phyloP scores from a whole-genome alignment of 305 asterid genomes.

The Withania somnifera region DNA sequence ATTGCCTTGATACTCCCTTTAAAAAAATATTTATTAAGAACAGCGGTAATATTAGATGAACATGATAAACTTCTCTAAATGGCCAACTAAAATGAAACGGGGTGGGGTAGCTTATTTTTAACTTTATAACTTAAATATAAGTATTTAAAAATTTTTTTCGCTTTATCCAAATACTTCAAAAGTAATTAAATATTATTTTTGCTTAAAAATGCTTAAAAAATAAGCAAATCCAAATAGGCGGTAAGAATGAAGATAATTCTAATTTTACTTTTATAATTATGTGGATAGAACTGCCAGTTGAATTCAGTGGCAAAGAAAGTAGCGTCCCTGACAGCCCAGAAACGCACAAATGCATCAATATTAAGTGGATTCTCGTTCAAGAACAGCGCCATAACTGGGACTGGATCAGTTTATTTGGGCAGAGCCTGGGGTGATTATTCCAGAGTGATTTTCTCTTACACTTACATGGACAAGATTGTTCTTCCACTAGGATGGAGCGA shows the following conservation, averaged over 20 bases:
- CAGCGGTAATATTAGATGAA: no score
- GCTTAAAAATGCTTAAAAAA: no score
- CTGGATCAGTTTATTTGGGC: constrained; percentile 41
- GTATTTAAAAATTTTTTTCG: no score
- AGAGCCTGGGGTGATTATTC: constrained; percentile 69
- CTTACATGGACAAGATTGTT: constrained; percentile 40
- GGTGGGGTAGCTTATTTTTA: no score
- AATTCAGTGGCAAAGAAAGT: constrained; percentile 44
- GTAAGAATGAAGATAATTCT: background rate
- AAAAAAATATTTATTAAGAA: no score
- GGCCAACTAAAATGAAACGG: no score
- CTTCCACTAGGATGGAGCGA: constrained; percentile 58
- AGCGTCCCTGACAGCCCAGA: constrained; percentile 48
- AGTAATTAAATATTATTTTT: no score
- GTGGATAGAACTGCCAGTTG: constrained; percentile 37
- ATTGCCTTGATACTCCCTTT: no score
- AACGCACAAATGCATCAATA: constrained; percentile 27
- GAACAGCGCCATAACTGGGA: constrained; percentile 38
- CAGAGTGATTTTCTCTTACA: constrained; percentile 39
- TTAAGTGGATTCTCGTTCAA: constrained; percentile 57
- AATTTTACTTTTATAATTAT: background rate
- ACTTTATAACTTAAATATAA: no score
- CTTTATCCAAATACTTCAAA: no score
- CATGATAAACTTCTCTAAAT: no score
- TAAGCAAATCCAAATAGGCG: no score